phyloP scores from a whole-genome alignment of 192 early-diverging fungal genomes.

The Coemansia sp. region DNA sequence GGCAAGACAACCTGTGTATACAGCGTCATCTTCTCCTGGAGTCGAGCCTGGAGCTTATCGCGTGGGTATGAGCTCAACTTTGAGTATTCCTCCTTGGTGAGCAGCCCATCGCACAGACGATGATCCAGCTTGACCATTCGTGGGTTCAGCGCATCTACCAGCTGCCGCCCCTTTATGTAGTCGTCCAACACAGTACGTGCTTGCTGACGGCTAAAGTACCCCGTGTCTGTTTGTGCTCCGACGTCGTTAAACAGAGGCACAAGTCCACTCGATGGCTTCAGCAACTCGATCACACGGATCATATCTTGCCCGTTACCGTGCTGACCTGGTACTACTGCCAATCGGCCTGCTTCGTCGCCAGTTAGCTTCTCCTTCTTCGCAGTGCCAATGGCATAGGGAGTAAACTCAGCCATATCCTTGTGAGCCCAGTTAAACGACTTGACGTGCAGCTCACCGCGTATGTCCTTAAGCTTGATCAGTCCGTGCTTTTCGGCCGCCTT shows the following conservation, averaged over 20 bases:
- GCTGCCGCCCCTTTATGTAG: slow-evolving; percentile 62
- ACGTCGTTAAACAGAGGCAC: slow-evolving; percentile 58
- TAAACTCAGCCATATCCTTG: slow-evolving; percentile 25
- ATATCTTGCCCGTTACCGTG: neutral
- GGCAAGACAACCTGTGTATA: slow-evolving; percentile 39
- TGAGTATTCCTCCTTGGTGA: slow-evolving; percentile 68
- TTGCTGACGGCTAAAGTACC: slow-evolving; percentile 60
- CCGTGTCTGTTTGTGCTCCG: slow-evolving; percentile 51
- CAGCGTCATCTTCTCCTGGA: slow-evolving; percentile 50
- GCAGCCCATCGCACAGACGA: slow-evolving; percentile 62
- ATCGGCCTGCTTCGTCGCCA: neutral
- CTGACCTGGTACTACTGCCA: neutral
- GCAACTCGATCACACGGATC: slow-evolving; percentile 54
- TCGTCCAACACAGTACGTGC: slow-evolving; percentile 58
- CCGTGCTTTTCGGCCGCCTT: slow-evolving; percentile 88
- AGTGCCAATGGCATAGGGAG: slow-evolving; percentile 23
- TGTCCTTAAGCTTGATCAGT: slow-evolving; percentile 79
- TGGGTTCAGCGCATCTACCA: slow-evolving; percentile 60
- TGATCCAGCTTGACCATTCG: slow-evolving; percentile 68
- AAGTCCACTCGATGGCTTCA: slow-evolving; percentile 54
- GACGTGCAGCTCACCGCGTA: slow-evolving; percentile 44
- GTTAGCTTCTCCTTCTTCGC: slow-evolving; percentile 1
- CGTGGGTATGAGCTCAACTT: slow-evolving; percentile 56
- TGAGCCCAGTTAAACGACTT: slow-evolving; percentile 44
- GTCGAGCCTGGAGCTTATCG: slow-evolving; percentile 57